Conservation (phyloP, 441 rosid species). For the Populus tomentosa region DNA sequence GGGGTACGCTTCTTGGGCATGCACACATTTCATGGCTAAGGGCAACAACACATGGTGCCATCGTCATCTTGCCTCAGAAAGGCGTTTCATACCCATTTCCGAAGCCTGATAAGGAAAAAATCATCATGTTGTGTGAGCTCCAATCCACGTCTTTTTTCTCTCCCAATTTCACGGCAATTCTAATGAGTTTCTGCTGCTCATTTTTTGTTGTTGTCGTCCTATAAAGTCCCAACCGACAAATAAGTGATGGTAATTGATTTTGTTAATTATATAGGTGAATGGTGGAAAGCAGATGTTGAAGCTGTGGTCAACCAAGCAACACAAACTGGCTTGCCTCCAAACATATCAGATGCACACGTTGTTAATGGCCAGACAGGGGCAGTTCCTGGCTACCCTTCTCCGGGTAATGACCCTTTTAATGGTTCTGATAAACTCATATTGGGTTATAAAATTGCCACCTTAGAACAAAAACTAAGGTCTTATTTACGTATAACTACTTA, state of each 20-base stretch:
- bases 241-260: neutral
- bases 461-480: neutral
- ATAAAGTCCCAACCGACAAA: neutral
- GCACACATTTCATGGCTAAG: no score
- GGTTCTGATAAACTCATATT: neutral
- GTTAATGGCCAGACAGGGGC: conserved; percentile 76
- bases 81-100: no score
- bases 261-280: conserved; percentile 46
- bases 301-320: conserved; percentile 55
- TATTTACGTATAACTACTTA: neutral
- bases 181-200: neutral
- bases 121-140: no score
- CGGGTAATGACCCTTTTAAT: conserved; percentile 31
- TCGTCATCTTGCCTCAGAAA: no score
- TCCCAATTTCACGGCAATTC: neutral
- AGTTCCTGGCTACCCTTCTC: conserved; percentile 48
- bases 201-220: neutral
- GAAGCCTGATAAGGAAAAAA: no score
- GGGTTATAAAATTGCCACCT: neutral
- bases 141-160: neutral
- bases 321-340: conserved; percentile 67
- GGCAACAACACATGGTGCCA: no score
- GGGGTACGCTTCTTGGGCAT: no score
- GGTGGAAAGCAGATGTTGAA: conserved; percentile 97
- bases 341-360: conserved; percentile 78